These are phyloP conservation scores for Trichoderma sp. DNA, from an alignment of 2,329 filamentous ascomycete species.

Conservation along the genomic window DNA sequence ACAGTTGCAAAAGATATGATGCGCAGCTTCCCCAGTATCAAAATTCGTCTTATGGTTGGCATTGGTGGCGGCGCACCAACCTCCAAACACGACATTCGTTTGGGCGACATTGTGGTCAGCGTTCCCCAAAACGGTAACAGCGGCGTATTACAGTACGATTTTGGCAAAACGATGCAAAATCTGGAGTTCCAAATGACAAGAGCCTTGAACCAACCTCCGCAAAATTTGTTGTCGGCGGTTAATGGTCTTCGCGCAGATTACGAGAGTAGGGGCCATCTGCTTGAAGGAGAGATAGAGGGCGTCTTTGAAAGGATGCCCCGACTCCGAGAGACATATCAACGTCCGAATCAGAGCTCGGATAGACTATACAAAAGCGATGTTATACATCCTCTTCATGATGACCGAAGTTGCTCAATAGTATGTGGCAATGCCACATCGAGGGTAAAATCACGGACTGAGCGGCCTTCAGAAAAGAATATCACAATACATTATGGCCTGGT, in stretches of 20 bases:
- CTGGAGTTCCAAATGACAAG: background rate
- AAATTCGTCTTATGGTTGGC: conserved; percentile 27
- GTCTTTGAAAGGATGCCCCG: conserved; percentile 14
- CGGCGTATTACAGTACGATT: background rate
- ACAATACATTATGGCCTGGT: conserved; percentile 20
- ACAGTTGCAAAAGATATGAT: background rate
- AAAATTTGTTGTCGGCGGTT: background rate
- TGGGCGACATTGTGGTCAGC: conserved; percentile 31
- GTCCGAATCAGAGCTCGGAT: conserved; percentile 24
- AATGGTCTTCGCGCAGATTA: background rate
- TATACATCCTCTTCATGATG: conserved; percentile 13
- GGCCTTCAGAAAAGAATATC: background rate
- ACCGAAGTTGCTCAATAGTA: background rate
- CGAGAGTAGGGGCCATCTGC: conserved; percentile 25
- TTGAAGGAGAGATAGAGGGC: conserved; percentile 6
- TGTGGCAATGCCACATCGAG: background rate
- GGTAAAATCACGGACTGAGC: background rate
- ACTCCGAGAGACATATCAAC: conserved; percentile 23
- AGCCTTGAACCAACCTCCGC: background rate
- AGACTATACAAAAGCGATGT: conserved; percentile 24
- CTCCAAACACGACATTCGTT: conserved; percentile 24
- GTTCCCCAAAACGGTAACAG: background rate
- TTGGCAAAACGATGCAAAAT: background rate
- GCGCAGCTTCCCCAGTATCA: background rate
- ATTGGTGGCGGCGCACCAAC: conserved; percentile 30